These are phyloP conservation scores for Annulohypoxylon stygium DNA, from an alignment of 495 filamentous ascomycete species.

Conservation along the genomic window DNA sequence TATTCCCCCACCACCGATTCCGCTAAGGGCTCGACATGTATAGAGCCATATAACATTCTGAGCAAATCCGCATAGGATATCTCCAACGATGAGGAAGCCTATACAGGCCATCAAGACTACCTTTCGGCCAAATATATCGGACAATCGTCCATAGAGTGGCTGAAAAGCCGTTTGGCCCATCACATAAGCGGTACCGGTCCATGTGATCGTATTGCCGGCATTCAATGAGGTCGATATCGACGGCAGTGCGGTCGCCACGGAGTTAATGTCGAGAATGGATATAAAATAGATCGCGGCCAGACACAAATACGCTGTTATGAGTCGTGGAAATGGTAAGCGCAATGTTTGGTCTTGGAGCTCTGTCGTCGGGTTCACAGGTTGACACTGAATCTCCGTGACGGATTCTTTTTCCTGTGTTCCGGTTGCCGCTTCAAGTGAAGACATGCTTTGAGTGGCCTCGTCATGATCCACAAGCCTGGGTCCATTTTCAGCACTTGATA, in stretches of 20 bases:
- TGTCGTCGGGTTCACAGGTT: background rate
- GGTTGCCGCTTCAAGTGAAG: background rate
- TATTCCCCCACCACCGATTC: slow-evolving; percentile 78
- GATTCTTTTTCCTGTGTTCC: background rate
- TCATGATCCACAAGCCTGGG: background rate
- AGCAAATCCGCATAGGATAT: slow-evolving; percentile 50
- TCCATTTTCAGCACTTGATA: background rate
- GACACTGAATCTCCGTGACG: background rate
- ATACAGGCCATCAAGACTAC: slow-evolving; percentile 50
- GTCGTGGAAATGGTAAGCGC: slow-evolving; percentile 5
- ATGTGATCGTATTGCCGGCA: slow-evolving; percentile 65
- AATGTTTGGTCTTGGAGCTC: slow-evolving; percentile 15
- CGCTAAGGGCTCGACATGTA: slow-evolving; percentile 77
- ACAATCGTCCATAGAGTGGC: slow-evolving; percentile 51
- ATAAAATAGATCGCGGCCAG: slow-evolving; percentile 7
- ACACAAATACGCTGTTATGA: slow-evolving; percentile 7
- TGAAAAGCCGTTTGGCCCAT: slow-evolving; percentile 74
- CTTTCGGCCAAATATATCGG: slow-evolving; percentile 63
- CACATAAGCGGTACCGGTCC: slow-evolving; percentile 75
- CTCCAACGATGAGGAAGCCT: slow-evolving; percentile 51
- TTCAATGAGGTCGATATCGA: slow-evolving; percentile 70
- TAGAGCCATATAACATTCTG: slow-evolving; percentile 68
- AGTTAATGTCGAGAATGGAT: slow-evolving; percentile 54
- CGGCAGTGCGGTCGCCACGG: slow-evolving; percentile 70
- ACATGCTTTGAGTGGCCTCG: background rate